Base-by-base conservation (phyloP, 2,329 filamentous ascomycete species). In the Plectosphaerella cucumerina region DNA sequence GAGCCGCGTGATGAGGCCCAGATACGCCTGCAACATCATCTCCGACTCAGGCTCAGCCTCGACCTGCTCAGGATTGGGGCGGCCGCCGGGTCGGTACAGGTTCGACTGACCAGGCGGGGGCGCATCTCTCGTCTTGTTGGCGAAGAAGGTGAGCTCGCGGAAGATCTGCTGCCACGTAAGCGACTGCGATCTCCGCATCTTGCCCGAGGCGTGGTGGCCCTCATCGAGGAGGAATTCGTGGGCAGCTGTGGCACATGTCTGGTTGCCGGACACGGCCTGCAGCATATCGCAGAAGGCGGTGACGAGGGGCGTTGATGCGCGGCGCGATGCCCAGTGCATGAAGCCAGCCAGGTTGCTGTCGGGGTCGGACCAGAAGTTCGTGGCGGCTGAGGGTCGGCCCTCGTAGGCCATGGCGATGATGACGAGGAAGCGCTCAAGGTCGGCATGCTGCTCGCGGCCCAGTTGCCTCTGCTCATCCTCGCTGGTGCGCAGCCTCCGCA, bases 221-320 rank as follows among this genome's bases (percentile, higher is more conserved):
- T 99, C 94, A 59, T 97, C 93, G 2, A 94, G 78, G 15, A 99
- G 75, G 63, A 99, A 99, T 47, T 85, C 84, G 65, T 99, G 93
- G 1, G 93, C 90, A 15, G 88, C 81, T 49, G 87, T 86, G 23
- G 94, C 93, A 60, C 90, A 94, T 49, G 89, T 82, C 49, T 90
- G 83, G 48, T 90, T 90, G 48, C 86, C 85, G 0, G 94, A 90
- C 45, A 99, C 86, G 1, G 92, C 87, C 62, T 91, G 89, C 15
- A 99, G 76, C 85, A 99, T 93, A 65, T 97, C 93, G 67, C 94
- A 99, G 60, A 97, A 99, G 12, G 93, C 92, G 54, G 90, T 94
- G 53, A 96, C 92, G 21, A 96, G 80, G n/a, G 94, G 94, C 1
- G 95, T 97, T 1, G 95, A 96, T 54, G 96, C 91, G 60, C 94